Evolutionary conservation across 306 rosid species (phyloP), one percentile per base, ranked within the genome.

Genomic region (Glycine latifolia): DNA sequence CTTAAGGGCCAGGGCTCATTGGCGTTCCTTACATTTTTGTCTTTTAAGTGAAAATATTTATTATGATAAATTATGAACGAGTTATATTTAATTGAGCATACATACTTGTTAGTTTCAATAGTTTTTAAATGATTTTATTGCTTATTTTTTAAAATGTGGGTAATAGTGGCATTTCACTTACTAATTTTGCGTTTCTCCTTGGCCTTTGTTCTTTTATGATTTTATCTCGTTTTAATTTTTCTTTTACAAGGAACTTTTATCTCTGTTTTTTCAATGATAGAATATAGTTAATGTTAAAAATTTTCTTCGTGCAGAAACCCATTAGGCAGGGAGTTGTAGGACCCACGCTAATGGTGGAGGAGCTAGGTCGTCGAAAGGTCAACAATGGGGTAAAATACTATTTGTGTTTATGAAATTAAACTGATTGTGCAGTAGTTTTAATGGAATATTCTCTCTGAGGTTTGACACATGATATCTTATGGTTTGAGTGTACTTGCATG

Each of bases 271-370:
- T 26, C 5, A 13, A 17, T 43, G 15, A 39, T 61, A 33, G 11
- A 62, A 73, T 26, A 26, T 56, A 10, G 46, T 68, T n/a, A 17
- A 26, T 26, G 31, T 37, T 62, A 62, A 56, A 72, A 54, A 1
- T 78, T 72, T 74, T 10, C 67, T 71, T 14, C 69, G 75, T 82
- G 76, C 85, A 95, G 99, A 89, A 89, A 88, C 99, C 99, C 39
- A 90, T 95, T 66, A 87, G 98, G 87, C 86, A 84, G 78, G 99
- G 99, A 63, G 92, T 91, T 70, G 89, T 82, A 26, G 97, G 98
- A 63, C 97, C 94, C 15, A 85, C 99, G 13, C 91, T 95, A 13
- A 88, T 91, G 99, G 89, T 95, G 81, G 94, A 93, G 87, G 98
- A 95, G 85, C 63, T 87, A 14, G 99, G 99, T 56, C 92, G 90